Conservation (phyloP, 108 stramenopile genomes). For the Mayamaea pseudoterrestris region DNA sequence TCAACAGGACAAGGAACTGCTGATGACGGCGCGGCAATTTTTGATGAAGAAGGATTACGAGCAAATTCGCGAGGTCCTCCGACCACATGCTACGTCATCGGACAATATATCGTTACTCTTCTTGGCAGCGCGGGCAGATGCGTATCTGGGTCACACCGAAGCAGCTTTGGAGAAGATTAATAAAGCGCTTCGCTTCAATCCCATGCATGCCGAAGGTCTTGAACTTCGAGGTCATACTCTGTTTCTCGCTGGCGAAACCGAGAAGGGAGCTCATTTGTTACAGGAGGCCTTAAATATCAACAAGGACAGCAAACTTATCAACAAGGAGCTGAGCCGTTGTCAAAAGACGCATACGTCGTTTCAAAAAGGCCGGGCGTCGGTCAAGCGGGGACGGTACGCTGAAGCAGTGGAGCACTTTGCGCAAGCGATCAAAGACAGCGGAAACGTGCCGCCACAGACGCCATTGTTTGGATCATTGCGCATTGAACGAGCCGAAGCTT, state of each 20-base stretch:
- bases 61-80: slow-evolving; percentile 13
- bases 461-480: slow-evolving; percentile 24
- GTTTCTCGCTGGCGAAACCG: slow-evolving; percentile 33
- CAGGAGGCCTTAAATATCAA: slow-evolving; percentile 23
- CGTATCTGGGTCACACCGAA: slow-evolving; percentile 21
- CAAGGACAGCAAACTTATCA: slow-evolving; percentile 10
- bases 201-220: slow-evolving; percentile 23
- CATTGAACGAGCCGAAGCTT: slow-evolving; percentile 37
- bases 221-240: slow-evolving; percentile 24
- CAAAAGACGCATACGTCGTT: slow-evolving; percentile 13
- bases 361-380: slow-evolving; percentile 23
- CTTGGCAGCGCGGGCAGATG: slow-evolving; percentile 24
- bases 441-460: slow-evolving; percentile 13
- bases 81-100: slow-evolving; percentile 17
- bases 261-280: slow-evolving; percentile 22
- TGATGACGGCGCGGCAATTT: slow-evolving; percentile 10
- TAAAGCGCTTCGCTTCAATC: slow-evolving; percentile 27
- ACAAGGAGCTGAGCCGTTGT: slow-evolving; percentile 15
- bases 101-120: slow-evolving; percentile 29
- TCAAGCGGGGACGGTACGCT: slow-evolving; percentile 25
- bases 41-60: slow-evolving; percentile 19
- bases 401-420: slow-evolving; percentile 32
- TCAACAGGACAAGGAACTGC: slow-evolving; percentile 15
- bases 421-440: slow-evolving; percentile 16
- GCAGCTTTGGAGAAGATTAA: slow-evolving; percentile 25